phyloP scores from a whole-genome alignment of 306 rosid genomes.

The Quillaja saponaria region DNA sequence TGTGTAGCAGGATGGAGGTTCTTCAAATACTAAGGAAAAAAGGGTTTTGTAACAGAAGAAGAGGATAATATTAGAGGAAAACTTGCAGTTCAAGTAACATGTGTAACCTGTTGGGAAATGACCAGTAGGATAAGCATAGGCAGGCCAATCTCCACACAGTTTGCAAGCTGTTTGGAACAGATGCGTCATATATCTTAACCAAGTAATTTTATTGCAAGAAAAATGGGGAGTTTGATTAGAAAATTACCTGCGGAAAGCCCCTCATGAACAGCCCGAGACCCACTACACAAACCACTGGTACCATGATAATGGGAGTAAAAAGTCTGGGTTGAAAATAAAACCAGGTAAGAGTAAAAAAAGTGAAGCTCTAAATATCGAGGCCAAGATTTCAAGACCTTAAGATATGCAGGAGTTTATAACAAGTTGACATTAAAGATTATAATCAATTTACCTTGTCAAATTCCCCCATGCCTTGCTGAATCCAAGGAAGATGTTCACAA shows the following conservation, averaged over 20 bases:
- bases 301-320: constrained; percentile 47
- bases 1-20: constrained; percentile 22
- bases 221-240: background rate
- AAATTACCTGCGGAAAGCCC: constrained; percentile 62
- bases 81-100: constrained; percentile 2
- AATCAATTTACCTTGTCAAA: constrained; percentile 39
- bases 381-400: constrained; percentile 2
- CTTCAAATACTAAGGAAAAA: constrained; percentile 44
- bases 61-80: background rate
- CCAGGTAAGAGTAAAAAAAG: background rate
- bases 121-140: constrained; percentile 61
- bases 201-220: background rate
- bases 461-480: constrained; percentile 52
- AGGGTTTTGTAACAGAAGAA: background rate
- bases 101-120: constrained; percentile 49
- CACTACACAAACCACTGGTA: constrained; percentile 54
- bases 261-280: constrained; percentile 60
- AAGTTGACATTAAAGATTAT: background rate
- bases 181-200: constrained; percentile 2
- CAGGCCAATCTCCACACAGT: constrained; percentile 82
- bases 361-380: background rate
- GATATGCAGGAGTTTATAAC: background rate
- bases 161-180: constrained; percentile 64
- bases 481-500: constrained; percentile 54
- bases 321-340: constrained; percentile 37